These are phyloP conservation scores for Echinochloa phyllopogon DNA, from an alignment of 176 grass and related monocot species.

Conservation along the genomic window DNA sequence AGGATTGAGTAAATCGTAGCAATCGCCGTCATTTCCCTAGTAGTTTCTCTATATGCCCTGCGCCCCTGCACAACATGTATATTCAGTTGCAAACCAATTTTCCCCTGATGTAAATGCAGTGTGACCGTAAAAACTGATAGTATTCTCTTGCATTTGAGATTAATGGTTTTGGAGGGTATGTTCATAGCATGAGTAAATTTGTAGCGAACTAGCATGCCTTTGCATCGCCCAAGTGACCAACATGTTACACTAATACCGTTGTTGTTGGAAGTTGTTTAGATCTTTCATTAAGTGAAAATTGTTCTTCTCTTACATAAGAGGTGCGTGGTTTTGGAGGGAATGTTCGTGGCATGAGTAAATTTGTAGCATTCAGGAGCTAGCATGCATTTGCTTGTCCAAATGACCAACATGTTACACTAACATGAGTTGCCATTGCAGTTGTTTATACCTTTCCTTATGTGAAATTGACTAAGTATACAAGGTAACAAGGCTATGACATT, in stretches of 20 bases:
- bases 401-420: slow-evolving; percentile 2
- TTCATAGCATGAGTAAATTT: background rate
- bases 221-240: slow-evolving; percentile 23
- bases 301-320: background rate
- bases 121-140: background rate
- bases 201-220: slow-evolving; percentile 21
- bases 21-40: background rate
- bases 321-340: background rate
- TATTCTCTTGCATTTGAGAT: background rate
- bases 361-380: slow-evolving; percentile 32
- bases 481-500: background rate
- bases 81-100: background rate
- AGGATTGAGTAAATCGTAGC: background rate
- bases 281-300: background rate
- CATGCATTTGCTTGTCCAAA: slow-evolving; percentile 17
- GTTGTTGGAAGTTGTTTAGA: background rate
- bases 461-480: background rate
- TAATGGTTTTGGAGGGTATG: background rate
- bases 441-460: background rate
- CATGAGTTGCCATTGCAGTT: background rate
- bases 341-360: background rate
- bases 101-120: background rate
- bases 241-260: background rate
- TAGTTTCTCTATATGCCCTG: background rate
- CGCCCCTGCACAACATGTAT: background rate